phyloP scores from a whole-genome alignment of 306 rosid genomes.

The Arachis hypogaea region DNA sequence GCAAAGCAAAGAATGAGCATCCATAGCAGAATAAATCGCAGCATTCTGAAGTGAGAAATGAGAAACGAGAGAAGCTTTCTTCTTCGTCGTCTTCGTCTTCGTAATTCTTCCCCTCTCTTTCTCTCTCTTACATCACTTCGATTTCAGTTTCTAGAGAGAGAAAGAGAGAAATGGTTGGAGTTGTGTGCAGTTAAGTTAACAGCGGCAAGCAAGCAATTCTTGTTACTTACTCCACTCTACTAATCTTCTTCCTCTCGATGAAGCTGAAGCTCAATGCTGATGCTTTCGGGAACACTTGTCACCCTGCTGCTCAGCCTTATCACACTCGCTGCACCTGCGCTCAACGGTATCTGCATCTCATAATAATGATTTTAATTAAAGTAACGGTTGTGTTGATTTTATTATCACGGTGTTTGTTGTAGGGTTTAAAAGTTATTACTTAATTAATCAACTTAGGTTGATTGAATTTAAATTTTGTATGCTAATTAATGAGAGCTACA shows the following conservation, averaged over 20 bases:
- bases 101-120: slow-evolving; percentile 23
- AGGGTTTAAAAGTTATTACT: no score
- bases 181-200: slow-evolving; percentile 41
- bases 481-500: no score
- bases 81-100: slow-evolving; percentile 7
- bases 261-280: slow-evolving; percentile 22
- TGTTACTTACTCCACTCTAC: slow-evolving; percentile 10
- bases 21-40: slow-evolving; percentile 57
- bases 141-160: slow-evolving; percentile 43
- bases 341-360: neutral
- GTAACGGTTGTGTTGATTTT: neutral
- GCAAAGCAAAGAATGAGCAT: slow-evolving; percentile 50
- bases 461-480: no score
- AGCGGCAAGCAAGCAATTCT: neutral
- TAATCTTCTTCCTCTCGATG: slow-evolving; percentile 38
- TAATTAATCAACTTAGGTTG: no score
- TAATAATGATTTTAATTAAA: neutral
- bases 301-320: slow-evolving; percentile 9
- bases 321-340: slow-evolving; percentile 25
- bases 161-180: slow-evolving; percentile 35
- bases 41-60: slow-evolving; percentile 43
- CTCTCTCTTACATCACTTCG: slow-evolving; percentile 34
- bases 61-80: neutral
- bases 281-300: slow-evolving; percentile 1
- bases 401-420: neutral